These are phyloP conservation scores for Graphiopsis chlorocephala DNA, from an alignment of 2,329 filamentous ascomycete genomes.

Conservation along the genomic window DNA sequence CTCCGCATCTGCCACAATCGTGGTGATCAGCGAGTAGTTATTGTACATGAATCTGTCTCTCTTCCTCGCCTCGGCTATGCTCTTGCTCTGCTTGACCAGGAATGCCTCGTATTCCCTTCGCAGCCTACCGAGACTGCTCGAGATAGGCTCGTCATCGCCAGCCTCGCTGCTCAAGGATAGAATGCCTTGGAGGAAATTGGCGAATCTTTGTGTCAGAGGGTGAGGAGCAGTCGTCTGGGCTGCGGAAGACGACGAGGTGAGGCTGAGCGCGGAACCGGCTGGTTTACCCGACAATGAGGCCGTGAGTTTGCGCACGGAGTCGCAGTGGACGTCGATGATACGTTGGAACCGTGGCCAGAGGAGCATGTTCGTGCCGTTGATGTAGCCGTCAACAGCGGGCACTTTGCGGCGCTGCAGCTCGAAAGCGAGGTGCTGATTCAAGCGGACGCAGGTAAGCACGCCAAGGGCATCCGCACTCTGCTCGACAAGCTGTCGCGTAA, in stretches of 20 bases:
- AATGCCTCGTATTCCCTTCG: conserved; percentile 81
- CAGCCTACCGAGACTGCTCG: conserved; percentile 73
- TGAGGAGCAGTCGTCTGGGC: conserved; percentile 80
- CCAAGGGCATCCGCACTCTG: conserved; percentile 82
- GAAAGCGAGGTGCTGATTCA: conserved; percentile 94
- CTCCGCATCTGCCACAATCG: conserved; percentile 72
- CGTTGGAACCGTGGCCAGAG: conserved; percentile 95
- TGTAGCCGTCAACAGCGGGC: conserved; percentile 82
- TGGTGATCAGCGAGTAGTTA: conserved; percentile 91
- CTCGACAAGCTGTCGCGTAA: conserved; percentile 74
- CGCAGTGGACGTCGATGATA: conserved; percentile 89
- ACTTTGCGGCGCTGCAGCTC: conserved; percentile 88
- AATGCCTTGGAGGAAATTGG: conserved; percentile 84
- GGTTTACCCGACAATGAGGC: conserved; percentile 47
- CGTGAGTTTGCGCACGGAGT: conserved; percentile 68
- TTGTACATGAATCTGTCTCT: conserved; percentile 87
- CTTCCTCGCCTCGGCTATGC: conserved; percentile 74
- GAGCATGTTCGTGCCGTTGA: conserved; percentile 93
- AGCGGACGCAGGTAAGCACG: conserved; percentile 81
- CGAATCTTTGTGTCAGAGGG: conserved; percentile 90
- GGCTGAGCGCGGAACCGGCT: conserved; percentile 52
- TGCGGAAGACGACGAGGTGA: conserved; percentile 54
- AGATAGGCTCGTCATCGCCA: conserved; percentile 90
- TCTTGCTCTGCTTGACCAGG: conserved; percentile 71
- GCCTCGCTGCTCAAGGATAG: conserved; percentile 81